phyloP scores from a whole-genome alignment of 202 grass and related monocot genomes.

The Schoenoplectus tabernaemontani region DNA sequence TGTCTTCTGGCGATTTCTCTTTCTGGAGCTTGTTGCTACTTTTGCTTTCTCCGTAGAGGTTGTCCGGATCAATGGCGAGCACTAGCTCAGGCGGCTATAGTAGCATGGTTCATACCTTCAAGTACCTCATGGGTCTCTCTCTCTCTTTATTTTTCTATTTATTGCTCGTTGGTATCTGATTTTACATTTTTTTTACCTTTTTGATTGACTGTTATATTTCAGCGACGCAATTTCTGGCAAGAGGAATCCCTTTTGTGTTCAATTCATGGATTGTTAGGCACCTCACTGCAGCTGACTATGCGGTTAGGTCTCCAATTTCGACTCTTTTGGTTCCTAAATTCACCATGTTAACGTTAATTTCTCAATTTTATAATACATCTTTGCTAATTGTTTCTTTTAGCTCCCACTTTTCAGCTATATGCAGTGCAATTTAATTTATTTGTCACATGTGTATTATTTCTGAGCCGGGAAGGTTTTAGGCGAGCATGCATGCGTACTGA shows the following conservation, averaged over 20 bases:
- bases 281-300: conserved; percentile 59
- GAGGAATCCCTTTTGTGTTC: conserved; percentile 69
- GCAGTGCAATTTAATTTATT: conserved; percentile 89
- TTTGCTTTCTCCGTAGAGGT: not conserved
- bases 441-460: conserved; percentile 76
- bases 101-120: conserved; percentile 60
- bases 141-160: not conserved
- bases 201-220: conserved; percentile 18
- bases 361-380: conserved; percentile 7
- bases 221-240: conserved; percentile 86
- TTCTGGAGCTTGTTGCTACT: not conserved
- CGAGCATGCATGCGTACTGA: conserved; percentile 84
- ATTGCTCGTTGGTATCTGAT: not conserved
- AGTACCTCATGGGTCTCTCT: conserved; percentile 72
- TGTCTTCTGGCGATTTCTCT: not conserved
- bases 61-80: not conserved
- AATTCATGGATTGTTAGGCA: conserved; percentile 90
- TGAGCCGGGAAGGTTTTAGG: conserved; percentile 92
- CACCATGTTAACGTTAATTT: conserved; percentile 8
- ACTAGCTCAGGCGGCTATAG: not conserved
- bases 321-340: not conserved
- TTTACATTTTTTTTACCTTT: too few relatives aligned
- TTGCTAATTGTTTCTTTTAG: conserved; percentile 9
- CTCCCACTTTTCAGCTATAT: conserved; percentile 51
- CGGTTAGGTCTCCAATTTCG: conserved; percentile 35